Percentiles rank a stretch among this genome's conserved stretches.
Conservation (phyloP, 176 grass and related monocot species). For the Pontederia paniculata region DNA sequence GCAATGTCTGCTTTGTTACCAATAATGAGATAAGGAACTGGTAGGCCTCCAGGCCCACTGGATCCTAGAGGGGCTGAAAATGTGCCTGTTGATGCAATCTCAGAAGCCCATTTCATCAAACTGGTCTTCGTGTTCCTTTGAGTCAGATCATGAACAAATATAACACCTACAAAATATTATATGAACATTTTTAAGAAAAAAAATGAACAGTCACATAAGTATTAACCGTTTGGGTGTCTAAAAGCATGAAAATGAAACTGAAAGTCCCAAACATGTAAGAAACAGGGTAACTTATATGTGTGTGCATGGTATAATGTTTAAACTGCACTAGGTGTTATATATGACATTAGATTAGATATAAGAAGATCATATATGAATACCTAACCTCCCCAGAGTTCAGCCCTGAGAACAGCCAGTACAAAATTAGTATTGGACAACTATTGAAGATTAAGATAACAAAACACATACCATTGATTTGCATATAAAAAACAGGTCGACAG, state of each 20-base stretch:
- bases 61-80: slow-evolving; percentile 75
- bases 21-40: slow-evolving; percentile 94
- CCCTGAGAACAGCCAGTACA: too few species aligned
- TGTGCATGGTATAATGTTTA: too few species aligned
- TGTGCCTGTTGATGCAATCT: slow-evolving; percentile 59
- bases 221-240: too few species aligned
- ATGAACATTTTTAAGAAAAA: too few species aligned
- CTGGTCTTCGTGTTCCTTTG: slow-evolving; percentile 82
- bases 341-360: too few species aligned
- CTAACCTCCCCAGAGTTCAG: too few species aligned
- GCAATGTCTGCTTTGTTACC: slow-evolving; percentile 74
- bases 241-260: too few species aligned
- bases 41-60: slow-evolving; percentile 87
- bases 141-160: slow-evolving; percentile 91
- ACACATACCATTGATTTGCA: slow-evolving; percentile 69
- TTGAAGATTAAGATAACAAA: neutral
- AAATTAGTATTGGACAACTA: neutral
- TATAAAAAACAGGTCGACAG: slow-evolving; percentile 80
- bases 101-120: slow-evolving; percentile 83
- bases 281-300: too few species aligned
- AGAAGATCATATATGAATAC: too few species aligned
- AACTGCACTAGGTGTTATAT: too few species aligned
- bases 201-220: too few species aligned
- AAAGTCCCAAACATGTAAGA: too few species aligned
- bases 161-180: slow-evolving; percentile 49